Conservation (phyloP, 1,139 yeast genomes). For the Kurtzmaniella quercitrusa region DNA sequence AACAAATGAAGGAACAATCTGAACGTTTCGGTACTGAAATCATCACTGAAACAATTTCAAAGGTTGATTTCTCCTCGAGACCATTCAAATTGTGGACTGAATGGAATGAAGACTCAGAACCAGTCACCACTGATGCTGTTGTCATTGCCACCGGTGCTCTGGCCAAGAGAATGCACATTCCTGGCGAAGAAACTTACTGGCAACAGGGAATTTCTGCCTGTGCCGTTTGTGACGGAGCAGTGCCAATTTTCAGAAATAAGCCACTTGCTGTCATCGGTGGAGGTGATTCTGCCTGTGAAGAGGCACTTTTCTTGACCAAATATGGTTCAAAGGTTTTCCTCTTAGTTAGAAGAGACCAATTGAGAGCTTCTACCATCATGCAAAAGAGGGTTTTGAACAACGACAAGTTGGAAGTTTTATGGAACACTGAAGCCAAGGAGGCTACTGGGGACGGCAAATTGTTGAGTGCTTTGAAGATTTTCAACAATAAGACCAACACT, state of each 20-base stretch:
- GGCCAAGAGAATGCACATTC: slow-evolving; percentile 87
- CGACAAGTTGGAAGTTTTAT: slow-evolving; percentile 86
- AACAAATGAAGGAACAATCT: slow-evolving; percentile 86
- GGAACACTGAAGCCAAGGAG: slow-evolving; percentile 79
- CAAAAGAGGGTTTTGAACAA: slow-evolving; percentile 82
- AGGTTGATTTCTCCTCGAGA: slow-evolving; percentile 76
- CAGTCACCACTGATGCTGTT: slow-evolving; percentile 88
- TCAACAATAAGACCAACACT: slow-evolving; percentile 71
- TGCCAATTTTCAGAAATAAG: slow-evolving; percentile 95
- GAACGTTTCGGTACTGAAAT: slow-evolving; percentile 86
- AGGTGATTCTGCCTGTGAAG: slow-evolving; percentile 99
- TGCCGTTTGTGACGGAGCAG: slow-evolving; percentile 99
- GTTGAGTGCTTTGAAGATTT: slow-evolving; percentile 53
- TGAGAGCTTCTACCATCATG: slow-evolving; percentile 95
- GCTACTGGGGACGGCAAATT: slow-evolving; percentile 92
- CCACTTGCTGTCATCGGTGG: slow-evolving; percentile 98
- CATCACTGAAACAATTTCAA: slow-evolving; percentile 89
- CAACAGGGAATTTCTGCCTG: slow-evolving; percentile 98
- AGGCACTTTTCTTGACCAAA: slow-evolving; percentile 92
- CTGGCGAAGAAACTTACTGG: slow-evolving; percentile 98
- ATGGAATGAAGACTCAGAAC: slow-evolving; percentile 83
- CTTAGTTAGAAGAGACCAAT: slow-evolving; percentile 87
- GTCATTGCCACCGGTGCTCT: slow-evolving; percentile 97
- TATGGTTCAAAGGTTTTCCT: slow-evolving; percentile 93
- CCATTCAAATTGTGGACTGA: slow-evolving; percentile 98